Base-by-base conservation (phyloP, 2,329 filamentous ascomycete species). In the Curvularia verruculosa region DNA sequence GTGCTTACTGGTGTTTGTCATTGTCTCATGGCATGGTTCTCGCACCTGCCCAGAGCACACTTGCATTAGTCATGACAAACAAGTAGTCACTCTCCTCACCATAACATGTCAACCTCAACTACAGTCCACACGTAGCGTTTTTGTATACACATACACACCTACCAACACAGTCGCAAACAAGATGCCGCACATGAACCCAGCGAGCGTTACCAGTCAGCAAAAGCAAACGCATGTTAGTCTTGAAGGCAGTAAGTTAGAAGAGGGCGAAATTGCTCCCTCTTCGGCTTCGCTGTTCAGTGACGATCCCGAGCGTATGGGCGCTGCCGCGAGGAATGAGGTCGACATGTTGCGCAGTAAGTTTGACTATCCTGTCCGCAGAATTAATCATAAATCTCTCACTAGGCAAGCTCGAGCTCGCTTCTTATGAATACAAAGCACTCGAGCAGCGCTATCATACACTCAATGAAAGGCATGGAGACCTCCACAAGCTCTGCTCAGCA, bases 401-500 rank as follows among this genome's bases (percentile, higher is more conserved):
- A 67, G 64, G 40, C 48, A 49, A 65, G 19, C 41, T 59, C 24
- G 49, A 61, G 36, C 44, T 65, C 24, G 52, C 60, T 23, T 37
- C 18, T 2, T 44, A 59, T 13, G 60, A 63, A 49, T 61, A 63
- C 23, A 41, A 52, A 3, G 39, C 47, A 1, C 59, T 65, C 1
- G 34, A 61, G 7, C 51, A 62, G 26, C 60, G 59, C 23, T 51
- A 61, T 50, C 19, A 31, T 18, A 52, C 23, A n/a, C 60, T 67
- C 19, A 15, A 34, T 23, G 34, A 19, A n/a, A 59, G 63, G 24
- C 52, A 62, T 31, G 48, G 24, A 26, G 55, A 61, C 23, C 53
- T 62, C 1, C 51, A 48, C 18, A 58, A 59, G 26, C 37, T 65
- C 23, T 54, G 50, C 28, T 55, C 55, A 5, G 46, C 56, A 7